Evolutionary conservation across 2,329 filamentous ascomycete genomes (phyloP), one percentile per base, ranked within the genome.

Genomic region (Didymella pomorum): DNA sequence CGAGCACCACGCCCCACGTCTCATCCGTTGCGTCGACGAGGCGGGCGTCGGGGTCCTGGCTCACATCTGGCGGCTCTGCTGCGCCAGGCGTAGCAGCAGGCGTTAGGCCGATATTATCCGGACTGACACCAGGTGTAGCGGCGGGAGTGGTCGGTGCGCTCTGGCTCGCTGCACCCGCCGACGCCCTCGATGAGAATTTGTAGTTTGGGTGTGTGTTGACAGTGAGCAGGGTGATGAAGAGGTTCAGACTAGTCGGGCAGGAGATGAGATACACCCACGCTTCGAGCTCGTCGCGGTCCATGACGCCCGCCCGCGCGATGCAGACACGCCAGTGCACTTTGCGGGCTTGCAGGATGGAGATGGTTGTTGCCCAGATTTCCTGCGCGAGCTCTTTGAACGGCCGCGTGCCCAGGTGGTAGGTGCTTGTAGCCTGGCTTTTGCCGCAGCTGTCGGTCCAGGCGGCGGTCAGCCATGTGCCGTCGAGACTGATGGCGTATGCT

Each of bases 401-500:
- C 80, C 76, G 86, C 83, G 60, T 88, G 81, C 43, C 72, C 2
- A 94, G 79, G 67, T 89, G 91, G 74, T 93, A 94, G 0, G 90
- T 89, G 0, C 87, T 85, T 16, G 85, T 90, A 64, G 88, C 86
- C 72, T 93, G 90, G 60, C 90, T 86, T 58, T 85, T 86, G 2
- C 92, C 92, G 25, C 85, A 85, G 65, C 87, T 91, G 71, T 96
- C 91, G 1, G 89, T 91, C 92, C 92, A 96, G 0, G 89, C 89
- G 6, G 87, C 89, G 12, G 88, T 89, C 35, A 95, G 79, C 92
- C 92, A 96, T 9, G 88, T 82, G 20, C 89, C 86, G 72, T 94
- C 90, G 11, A 88, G 81, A 69, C 90, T 93, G 54, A 88, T 84
- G 2, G 89, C 86, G 69, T 96, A 96, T 1, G 89, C 90, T 43